Evolutionary conservation across 352 stramenopile genomes (phyloP), one percentile per base, ranked within the genome.

Genomic region (Vaucheria bursata): DNA sequence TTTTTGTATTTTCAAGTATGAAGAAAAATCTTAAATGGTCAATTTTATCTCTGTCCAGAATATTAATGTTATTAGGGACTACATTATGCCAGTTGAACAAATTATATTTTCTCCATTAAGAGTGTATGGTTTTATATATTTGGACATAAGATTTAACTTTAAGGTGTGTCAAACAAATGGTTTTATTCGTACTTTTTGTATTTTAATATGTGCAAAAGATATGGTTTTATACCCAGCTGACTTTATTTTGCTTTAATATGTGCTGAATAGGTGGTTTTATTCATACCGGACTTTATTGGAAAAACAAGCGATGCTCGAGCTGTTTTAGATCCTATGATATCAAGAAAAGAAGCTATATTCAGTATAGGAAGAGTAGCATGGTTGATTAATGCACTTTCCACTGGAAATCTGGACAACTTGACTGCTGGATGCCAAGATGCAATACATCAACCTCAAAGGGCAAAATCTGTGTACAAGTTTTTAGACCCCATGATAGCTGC

Each of bases 211-310:
- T 71, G 31, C 29, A 25, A 34, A 29, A 3, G 1, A 3, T 3
- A 1, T 71, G 59, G 29, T 71, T 70, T 68, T 25, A 50, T 34
- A 65, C 59, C 66, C n/a, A 65, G 0, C 18, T 52, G 87, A 97
- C 53, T 59, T 3, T 64, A 40, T 73, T 0, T 31, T n/a, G n/a
- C n/a, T n/a, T n/a, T n/a, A n/a, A n/a, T n/a, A n/a, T n/a, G n/a
- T 25, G 33, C 37, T 34, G 50, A 75, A 77, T 94, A 98, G 88
- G 94, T 96, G 83, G 94, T 99, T 68, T 91, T 98, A 78, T 98
- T 98, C 85, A 98, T 99, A 83, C 96, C 96, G 0, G 91, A 98
- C 82, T 92, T 96, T 77, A 96, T 97, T 31, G 95, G 95, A 32
- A 97, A 97, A 80, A 97, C 92, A 45, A 94, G 87, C 73, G 91